Conservation (phyloP, 257 asterid species). For the Catharanthus roseus region DNA sequence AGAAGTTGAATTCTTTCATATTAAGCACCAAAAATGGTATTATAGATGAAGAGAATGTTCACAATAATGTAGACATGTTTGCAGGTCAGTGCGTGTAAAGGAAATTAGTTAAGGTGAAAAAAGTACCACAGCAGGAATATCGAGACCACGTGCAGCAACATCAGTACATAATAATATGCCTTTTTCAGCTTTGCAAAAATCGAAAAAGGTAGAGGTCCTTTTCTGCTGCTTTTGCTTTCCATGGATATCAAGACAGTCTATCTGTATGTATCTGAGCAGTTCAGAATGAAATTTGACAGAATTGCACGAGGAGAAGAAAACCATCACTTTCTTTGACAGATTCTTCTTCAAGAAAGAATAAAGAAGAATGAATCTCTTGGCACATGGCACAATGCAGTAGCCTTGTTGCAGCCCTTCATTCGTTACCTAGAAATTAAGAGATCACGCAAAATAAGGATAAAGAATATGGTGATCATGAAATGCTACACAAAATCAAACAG, state of each 20-base stretch:
- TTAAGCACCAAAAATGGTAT: neutral
- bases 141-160: slow-evolving; percentile 99
- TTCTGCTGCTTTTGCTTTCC: slow-evolving; percentile 97
- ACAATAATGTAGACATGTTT: neutral
- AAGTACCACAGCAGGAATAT: slow-evolving; percentile 94
- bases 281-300: slow-evolving; percentile 89
- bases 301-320: slow-evolving; percentile 89
- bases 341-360: slow-evolving; percentile 88
- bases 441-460: neutral
- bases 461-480: slow-evolving; percentile 5
- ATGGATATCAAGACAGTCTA: slow-evolving; percentile 74
- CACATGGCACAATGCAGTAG: slow-evolving; percentile 76
- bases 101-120: slow-evolving; percentile 9
- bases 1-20: neutral
- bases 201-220: slow-evolving; percentile 72
- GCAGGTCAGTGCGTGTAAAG: neutral
- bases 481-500: neutral
- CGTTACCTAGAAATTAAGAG: slow-evolving; percentile 51
- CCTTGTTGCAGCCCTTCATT: slow-evolving; percentile 98
- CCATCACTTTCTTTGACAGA: slow-evolving; percentile 90
- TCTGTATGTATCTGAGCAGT: slow-evolving; percentile 65
- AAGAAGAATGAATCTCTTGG: slow-evolving; percentile 80
- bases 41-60: neutral
- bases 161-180: slow-evolving; percentile 91
- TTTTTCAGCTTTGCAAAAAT: slow-evolving; percentile 77